Evolutionary conservation across 1,139 yeast genomes (phyloP).

Genomic region (Taiozyma onychis): DNA sequence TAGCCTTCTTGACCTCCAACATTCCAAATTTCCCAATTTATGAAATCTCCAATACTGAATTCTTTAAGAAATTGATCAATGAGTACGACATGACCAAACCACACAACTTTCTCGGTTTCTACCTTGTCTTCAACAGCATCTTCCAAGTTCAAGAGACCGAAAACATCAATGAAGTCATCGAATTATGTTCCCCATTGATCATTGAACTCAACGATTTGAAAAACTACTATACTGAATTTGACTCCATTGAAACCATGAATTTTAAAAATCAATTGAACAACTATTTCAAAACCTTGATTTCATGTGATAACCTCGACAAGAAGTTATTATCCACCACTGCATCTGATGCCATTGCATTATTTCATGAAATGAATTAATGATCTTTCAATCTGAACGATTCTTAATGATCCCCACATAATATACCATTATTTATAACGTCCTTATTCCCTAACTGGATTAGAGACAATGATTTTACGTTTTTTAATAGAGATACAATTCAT

Average conservation of each 20-base stretch:
- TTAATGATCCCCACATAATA: background rate
- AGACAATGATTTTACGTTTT: background rate
- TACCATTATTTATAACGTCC: background rate
- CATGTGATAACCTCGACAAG: conserved; percentile 5
- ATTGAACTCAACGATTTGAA: conserved; percentile 49
- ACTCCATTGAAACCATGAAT: conserved; percentile 30
- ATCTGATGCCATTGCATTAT: conserved; percentile 11
- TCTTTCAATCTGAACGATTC: background rate
- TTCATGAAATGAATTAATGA: conserved; percentile 1
- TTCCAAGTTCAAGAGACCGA: conserved; percentile 10
- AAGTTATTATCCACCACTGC: conserved; percentile 20
- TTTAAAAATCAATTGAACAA: conserved; percentile 25
- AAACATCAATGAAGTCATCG: conserved; percentile 7
- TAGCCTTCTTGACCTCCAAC: conserved; percentile 14
- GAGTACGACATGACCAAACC: conserved; percentile 18
- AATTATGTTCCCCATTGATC: conserved; percentile 36
- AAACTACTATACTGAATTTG: conserved; percentile 38
- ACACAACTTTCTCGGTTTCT: conserved; percentile 23
- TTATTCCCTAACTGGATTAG: background rate
- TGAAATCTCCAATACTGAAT: conserved; percentile 22
- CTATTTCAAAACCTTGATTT: conserved; percentile 15
- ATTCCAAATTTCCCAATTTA: conserved; percentile 17
- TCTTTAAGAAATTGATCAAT: conserved; percentile 24
- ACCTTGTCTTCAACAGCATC: conserved; percentile 20
- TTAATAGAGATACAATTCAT: background rate